Evolutionary conservation across 768 basidiomycete species (phyloP).

Genomic region (Trametes gibbosa): DNA sequence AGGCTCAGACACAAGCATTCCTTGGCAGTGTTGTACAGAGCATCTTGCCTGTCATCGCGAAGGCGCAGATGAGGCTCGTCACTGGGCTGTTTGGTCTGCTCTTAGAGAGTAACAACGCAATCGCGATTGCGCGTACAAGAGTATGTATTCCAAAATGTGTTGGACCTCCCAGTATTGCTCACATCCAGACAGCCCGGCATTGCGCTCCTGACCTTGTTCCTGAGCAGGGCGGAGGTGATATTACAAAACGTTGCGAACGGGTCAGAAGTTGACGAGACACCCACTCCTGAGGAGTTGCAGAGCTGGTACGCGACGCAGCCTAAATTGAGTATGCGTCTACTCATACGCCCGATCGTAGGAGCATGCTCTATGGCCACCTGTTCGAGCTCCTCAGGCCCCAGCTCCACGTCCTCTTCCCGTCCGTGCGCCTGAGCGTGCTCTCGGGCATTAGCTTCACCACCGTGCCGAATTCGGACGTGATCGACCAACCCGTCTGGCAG

Average conservation of each 20-base stretch:
- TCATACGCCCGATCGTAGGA: constrained; percentile 48
- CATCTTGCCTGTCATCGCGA: constrained; percentile 77
- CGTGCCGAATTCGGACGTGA: constrained; percentile 52
- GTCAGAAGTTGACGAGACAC: constrained; percentile 30
- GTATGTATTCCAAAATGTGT: constrained; percentile 41
- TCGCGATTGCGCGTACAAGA: constrained; percentile 71
- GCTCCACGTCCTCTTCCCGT: constrained; percentile 84
- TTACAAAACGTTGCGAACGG: constrained; percentile 62
- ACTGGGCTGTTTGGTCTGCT: constrained; percentile 84
- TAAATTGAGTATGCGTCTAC: not conserved
- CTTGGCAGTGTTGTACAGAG: constrained; percentile 83
- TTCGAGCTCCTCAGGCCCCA: constrained; percentile 78
- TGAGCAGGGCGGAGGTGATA: constrained; percentile 91
- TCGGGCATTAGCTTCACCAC: constrained; percentile 34
- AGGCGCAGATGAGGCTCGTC: constrained; percentile 76
- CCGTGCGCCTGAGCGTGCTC: constrained; percentile 63
- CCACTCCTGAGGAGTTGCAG: constrained; percentile 70
- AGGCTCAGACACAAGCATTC: constrained; percentile 90
- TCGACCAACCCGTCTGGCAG: constrained; percentile 94
- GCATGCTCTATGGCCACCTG: constrained; percentile 82
- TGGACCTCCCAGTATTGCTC: not conserved
- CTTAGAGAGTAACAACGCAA: constrained; percentile 74
- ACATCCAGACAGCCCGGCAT: constrained; percentile 72
- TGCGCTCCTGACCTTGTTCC: constrained; percentile 84
- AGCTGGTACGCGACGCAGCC: constrained; percentile 57